Evolutionary conservation across 345 rosid genomes (phyloP), one percentile per base, ranked within the genome.

Genomic region (Populus ilicifolia): DNA sequence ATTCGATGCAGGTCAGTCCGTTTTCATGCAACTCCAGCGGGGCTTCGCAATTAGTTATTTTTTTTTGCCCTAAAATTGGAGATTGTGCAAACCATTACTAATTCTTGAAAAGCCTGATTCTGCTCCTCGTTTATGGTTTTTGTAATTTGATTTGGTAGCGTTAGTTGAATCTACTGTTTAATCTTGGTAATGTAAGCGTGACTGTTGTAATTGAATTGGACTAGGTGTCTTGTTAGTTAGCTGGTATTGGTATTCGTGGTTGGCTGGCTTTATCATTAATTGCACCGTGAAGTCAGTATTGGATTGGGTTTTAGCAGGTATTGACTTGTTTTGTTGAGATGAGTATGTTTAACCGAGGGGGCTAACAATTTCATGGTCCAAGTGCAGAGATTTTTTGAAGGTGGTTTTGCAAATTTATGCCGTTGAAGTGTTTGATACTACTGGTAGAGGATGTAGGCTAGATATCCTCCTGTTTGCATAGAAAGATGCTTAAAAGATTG

Each of bases 1-100:
- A 90, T 86, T 81, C 97, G 89, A 84, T 96, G 97, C 97, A 94
- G 97, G 98, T 93, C 4, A 74, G 90, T 78, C 69, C 29, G n/a
- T 8, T 16, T 52, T 23, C 61, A 6, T 21, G 23, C 10, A 72
- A 29, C 73, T 71, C 23, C 70, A 18, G 20, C 4, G 0, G 67
- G n/a, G 36, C 50, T 59, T 70, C 81, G 21, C 64, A n/a, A n/a
- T 10, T 23, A 59, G 59, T 65, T 67, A 1, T 0, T 67, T 64
- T n/a, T 27, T 54, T 82, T 77, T 64, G 33, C 80, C 82, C 83
- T 77, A 67, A 72, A 78, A 70, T 66, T 78, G 75, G 54, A 75
- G 66, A 67, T 72, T 64, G 48, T 46, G 23, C n/a, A 8, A 17
- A 63, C 13, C 11, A 59, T n/a, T 13, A 59, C 38, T n/a, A 69